Evolutionary conservation across 1,139 yeast species (phyloP), one percentile per base, ranked within the genome.

Genomic region (Candida neerlandica): DNA sequence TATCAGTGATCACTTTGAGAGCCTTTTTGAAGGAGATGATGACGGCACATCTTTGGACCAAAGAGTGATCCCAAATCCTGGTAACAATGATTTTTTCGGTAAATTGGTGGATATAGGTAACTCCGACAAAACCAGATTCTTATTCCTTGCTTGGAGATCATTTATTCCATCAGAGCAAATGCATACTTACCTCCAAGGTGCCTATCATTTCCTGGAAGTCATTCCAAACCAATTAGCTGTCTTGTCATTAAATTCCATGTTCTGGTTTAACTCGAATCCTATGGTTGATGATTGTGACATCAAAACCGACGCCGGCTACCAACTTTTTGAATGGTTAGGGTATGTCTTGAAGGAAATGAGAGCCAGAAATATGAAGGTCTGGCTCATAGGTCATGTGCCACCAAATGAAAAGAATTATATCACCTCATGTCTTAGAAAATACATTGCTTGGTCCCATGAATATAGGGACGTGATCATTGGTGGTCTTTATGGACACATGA

Each of bases 351-450:
- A 84, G 59, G 96, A 89, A 62, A 69, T 89, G 69, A 76, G 96
- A 59, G 71, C 76, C n/a, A 73, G 95, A 55, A 78, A 81, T 19
- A 84, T 89, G 84, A 89, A 89, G 65, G 95, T 86, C 9, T 89
- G 96, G 96, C 67, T 89, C 29, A 73, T 85, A 43, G 96, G 96
- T 2, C 96, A 89, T 69, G 96, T 89, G 12, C 96, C 96, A 2
- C 96, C 96, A 3, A 82, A 85, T 47, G 84, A 84, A 42, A 88
- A 88, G 65, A 88, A 89, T 64, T 84, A 79, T 57, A 96, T 89
- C 59, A 71, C 76, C 27, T 75, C 85, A 42, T 89, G 96, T 62
- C 83, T 80, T 58, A 74, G 90, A 48, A 88, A 89, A 63, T 85
- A 84, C 63, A 78, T 87, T 34, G 78, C 84, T 18, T 89, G 96